Conservation (phyloP, 1,284 basidiomycete species). For the Termitomyces sp. region DNA sequence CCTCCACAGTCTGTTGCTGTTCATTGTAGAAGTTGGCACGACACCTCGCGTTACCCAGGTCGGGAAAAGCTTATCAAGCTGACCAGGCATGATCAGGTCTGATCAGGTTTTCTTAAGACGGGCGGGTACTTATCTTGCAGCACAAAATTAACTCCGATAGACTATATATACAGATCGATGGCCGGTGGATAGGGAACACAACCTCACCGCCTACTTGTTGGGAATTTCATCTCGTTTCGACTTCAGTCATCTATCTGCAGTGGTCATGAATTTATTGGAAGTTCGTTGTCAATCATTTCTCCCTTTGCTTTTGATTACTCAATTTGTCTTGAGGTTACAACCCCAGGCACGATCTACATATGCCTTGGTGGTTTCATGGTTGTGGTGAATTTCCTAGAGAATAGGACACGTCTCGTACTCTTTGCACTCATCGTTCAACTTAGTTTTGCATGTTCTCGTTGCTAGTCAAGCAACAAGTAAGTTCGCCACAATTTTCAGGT, state of each 20-base stretch:
- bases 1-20: too few species aligned
- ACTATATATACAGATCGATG: too few species aligned
- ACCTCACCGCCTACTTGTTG: too few species aligned
- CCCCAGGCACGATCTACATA: slow-evolving; percentile 57
- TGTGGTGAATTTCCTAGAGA: slow-evolving; percentile 34
- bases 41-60: too few species aligned
- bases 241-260: neutral
- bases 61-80: too few species aligned
- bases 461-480: slow-evolving; percentile 75
- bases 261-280: slow-evolving; percentile 21
- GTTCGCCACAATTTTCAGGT: neutral
- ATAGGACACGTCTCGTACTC: neutral
- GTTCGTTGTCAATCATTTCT: slow-evolving; percentile 21
- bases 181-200: too few species aligned
- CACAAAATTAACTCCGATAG: too few species aligned
- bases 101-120: too few species aligned
- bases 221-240: neutral
- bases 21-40: too few species aligned
- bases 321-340: slow-evolving; percentile 38
- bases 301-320: slow-evolving; percentile 17
- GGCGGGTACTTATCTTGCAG: too few species aligned
- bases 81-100: too few species aligned
- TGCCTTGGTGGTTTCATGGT: slow-evolving; percentile 76
- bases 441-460: slow-evolving; percentile 80
- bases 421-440: too few species aligned